Base-by-base conservation (phyloP, 139 green algal genomes). In the Closterium sp. region DNA sequence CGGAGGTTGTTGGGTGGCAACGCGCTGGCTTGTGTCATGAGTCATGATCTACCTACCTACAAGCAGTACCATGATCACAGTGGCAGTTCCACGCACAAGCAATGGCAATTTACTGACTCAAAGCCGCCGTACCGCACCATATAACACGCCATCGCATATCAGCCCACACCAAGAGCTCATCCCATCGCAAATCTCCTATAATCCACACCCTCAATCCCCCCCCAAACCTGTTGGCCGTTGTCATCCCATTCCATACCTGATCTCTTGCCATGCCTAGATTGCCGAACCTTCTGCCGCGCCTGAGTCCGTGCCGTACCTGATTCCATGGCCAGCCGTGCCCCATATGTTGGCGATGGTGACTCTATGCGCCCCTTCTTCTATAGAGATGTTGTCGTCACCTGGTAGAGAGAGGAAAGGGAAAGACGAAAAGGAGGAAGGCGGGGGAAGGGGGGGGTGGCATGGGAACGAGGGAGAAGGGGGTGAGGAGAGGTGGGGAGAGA, bases 401-500 rank as follows among this genome's bases (percentile, higher is more conserved):
- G 28, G 88, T 31, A 62, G n/a, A 91, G 29, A 70, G 22, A 86
- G 4, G n/a, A 7, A 9, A 30, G 89, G 89, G 24, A 29, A 31
- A 31, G 11, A 38, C 19, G 70, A 38, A 29, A 22, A 24, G 31
- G 89, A 89, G 38, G 24, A 31, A 13, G 29, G 32, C 1, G 21
- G 89, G 32, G 31, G 32, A 29, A 24, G 89, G 32, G 31, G 22
- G 30, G 32, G 31, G 32, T 38, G 27, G 88, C 19, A 31, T 31
- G 88, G 70, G 88, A 88, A 31, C 5, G 88, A 91, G 32, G 10
- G 88, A 10, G 38, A 91, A 38, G 31, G 42, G 22, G 38, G 22
- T 5, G 19, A 38, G 19, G 84, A 88, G 89, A 91, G 89, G 32
- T 13, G 88, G 89, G 19, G 89, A 91, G 31, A 31, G 22, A 45